Evolutionary conservation across 139 green algal species (phyloP).

Genomic region (Zygnema cylindricum): DNA sequence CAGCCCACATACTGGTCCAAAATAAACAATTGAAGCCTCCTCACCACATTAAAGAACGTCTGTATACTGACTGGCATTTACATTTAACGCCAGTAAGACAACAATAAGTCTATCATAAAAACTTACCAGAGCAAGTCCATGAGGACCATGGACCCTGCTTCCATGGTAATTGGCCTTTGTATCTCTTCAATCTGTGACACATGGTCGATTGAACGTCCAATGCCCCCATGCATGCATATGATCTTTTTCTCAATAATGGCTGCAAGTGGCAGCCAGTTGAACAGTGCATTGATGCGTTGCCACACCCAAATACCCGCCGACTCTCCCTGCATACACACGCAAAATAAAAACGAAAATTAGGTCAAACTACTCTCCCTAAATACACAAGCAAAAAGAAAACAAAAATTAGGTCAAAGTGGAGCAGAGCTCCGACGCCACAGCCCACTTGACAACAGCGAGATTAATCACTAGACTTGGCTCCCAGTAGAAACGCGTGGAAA

Average conservation of each 20-base stretch:
- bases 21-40: too few species aligned
- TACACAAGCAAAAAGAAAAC: too few species aligned
- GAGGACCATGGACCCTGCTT: conserved; percentile 87
- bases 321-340: conserved; percentile 68
- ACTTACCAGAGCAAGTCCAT: conserved; percentile 96
- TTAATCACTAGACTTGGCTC: too few species aligned
- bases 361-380: too few species aligned
- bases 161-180: conserved; percentile 90
- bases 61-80: neutral
- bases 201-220: conserved; percentile 88
- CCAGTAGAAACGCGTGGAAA: too few species aligned
- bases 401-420: too few species aligned
- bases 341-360: too few species aligned
- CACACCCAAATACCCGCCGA: conserved; percentile 84
- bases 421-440: too few species aligned
- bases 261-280: conserved; percentile 98
- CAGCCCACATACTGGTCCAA: too few species aligned
- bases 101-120: neutral
- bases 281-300: conserved; percentile 94
- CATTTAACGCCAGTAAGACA: neutral
- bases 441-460: too few species aligned
- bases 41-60: too few species aligned
- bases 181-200: conserved; percentile 92
- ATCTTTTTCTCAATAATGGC: conserved; percentile 93
- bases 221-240: conserved; percentile 98